Evolutionary conservation across 1,139 yeast genomes (phyloP), one percentile per base, ranked within the genome.

Genomic region (Pichia sp.): DNA sequence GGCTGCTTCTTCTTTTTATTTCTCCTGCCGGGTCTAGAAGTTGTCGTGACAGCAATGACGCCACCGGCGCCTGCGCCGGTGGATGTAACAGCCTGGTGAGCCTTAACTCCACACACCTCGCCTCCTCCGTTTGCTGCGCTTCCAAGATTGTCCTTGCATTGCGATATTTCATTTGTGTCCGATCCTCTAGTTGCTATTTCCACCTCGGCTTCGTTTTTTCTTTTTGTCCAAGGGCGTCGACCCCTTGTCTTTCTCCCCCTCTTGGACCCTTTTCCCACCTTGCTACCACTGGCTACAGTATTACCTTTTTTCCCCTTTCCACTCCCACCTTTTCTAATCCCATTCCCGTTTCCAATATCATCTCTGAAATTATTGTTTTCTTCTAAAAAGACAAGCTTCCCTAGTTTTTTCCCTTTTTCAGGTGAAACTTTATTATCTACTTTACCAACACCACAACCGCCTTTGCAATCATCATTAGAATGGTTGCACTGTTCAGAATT

Each of bases 1-100:
- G 41, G 41, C 16, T 36, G 41, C n/a, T 36, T 36, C 41, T 16
- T 5, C 29, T 5, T 26, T 10, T 47, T 84, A 80, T 34, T 8
- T 45, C 40, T 47, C 47, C 44, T n/a, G 26, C 51, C 40, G 10
- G 41, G n/a, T 36, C n/a, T 36, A n/a, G 16, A 6, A n/a, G 8
- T n/a, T 13, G 41, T 36, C 16, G 41, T n/a, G n/a, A n/a, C 41
- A 3, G 36, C 36, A 32, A 23, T 23, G 26, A 23, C 26, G 26
- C 26, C 26, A 23, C 26, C 26, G 26, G 26, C 26, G 26, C 26
- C 26, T 23, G 26, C 26, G 26, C 26, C 26, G 26, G 36, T 32
- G 13, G 36, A 32, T 10, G 36, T 13, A 32, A 13, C 13, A 32
- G 36, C 36, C n/a, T 36, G 13, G 16, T n/a, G 41, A 6, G n/a